These are phyloP conservation scores for Saitozyma sp. DNA, from an alignment of 768 basidiomycete species.

Conservation along the genomic window DNA sequence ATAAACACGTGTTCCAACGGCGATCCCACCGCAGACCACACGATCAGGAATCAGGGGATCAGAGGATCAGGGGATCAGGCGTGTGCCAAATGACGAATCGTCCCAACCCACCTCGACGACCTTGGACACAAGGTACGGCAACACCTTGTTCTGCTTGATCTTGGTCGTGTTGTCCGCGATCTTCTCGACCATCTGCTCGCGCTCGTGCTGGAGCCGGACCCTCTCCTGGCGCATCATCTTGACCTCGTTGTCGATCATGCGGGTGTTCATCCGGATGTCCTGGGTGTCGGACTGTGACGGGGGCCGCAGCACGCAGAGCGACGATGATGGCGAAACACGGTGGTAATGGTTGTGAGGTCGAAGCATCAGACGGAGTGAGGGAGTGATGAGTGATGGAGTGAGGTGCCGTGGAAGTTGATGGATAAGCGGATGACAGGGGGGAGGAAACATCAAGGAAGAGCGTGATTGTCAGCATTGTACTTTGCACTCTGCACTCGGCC, in stretches of 20 bases:
- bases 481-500: too few relatives aligned
- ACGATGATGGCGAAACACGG: neutral
- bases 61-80: too few relatives aligned
- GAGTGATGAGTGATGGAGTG: too few relatives aligned
- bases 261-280: slow-evolving; percentile 82
- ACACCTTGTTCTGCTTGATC: slow-evolving; percentile 98
- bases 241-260: slow-evolving; percentile 95
- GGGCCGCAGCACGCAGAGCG: neutral
- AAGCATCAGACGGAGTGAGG: too few relatives aligned
- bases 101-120: slow-evolving; percentile 78
- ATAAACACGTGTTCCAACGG: too few relatives aligned
- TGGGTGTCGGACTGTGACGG: slow-evolving; percentile 61
- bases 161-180: slow-evolving; percentile 97
- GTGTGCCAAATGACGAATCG: too few relatives aligned
- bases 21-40: too few relatives aligned
- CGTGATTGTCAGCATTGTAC: too few relatives aligned
- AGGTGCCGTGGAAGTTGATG: too few relatives aligned
- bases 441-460: too few relatives aligned
- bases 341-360: neutral
- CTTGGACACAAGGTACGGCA: slow-evolving; percentile 96
- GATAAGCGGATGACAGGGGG: too few relatives aligned
- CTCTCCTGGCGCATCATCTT: slow-evolving; percentile 98
- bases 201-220: slow-evolving; percentile 85
- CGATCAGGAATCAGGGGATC: too few relatives aligned
- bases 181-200: slow-evolving; percentile 95